Percentiles rank a stretch among this genome's conserved stretches.
phyloP scores from a whole-genome alignment of 2,329 filamentous ascomycete species.

The Diaporthe humulicola region DNA sequence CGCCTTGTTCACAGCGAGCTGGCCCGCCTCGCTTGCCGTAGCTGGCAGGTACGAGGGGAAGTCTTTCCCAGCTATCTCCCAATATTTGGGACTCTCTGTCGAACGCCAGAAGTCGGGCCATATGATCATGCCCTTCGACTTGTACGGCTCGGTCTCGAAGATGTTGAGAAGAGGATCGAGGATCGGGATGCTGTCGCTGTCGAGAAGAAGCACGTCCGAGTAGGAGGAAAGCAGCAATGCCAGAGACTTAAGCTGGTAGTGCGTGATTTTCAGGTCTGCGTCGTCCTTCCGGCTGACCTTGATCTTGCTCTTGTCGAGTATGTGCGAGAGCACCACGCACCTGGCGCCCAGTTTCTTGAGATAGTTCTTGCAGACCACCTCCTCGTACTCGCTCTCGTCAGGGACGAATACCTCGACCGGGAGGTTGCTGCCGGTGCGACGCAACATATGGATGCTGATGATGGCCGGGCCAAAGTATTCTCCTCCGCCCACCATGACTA shows the following conservation, averaged over 20 bases:
- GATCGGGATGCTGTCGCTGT: conserved; percentile 67
- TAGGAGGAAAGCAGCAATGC: conserved; percentile 71
- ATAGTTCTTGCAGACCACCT: conserved; percentile 48
- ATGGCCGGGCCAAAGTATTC: conserved; percentile 63
- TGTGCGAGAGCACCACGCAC: conserved; percentile 50
- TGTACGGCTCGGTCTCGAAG: conserved; percentile 65
- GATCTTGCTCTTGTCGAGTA: conserved; percentile 49
- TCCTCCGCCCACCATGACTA: conserved; percentile 64
- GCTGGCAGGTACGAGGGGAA: conserved; percentile 47
- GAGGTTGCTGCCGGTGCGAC: conserved; percentile 61
- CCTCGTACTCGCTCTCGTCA: conserved; percentile 48
- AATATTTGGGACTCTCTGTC: conserved; percentile 58
- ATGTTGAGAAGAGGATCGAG: conserved; percentile 52
- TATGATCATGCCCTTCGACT: conserved; percentile 63
- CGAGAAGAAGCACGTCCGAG: conserved; percentile 70
- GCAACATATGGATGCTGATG: conserved; percentile 64
- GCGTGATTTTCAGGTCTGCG: conserved; percentile 36
- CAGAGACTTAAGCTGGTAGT: conserved; percentile 69
- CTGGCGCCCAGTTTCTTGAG: conserved; percentile 48
- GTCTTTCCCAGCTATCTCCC: conserved; percentile 55
- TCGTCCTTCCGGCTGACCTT: conserved; percentile 32
- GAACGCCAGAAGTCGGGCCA: conserved; percentile 69
- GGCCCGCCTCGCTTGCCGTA: conserved; percentile 56
- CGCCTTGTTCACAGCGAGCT: conserved; percentile 62
- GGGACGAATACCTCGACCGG: conserved; percentile 59